phyloP scores from a whole-genome alignment of 345 rosid genomes.

The Passiflora organensis region DNA sequence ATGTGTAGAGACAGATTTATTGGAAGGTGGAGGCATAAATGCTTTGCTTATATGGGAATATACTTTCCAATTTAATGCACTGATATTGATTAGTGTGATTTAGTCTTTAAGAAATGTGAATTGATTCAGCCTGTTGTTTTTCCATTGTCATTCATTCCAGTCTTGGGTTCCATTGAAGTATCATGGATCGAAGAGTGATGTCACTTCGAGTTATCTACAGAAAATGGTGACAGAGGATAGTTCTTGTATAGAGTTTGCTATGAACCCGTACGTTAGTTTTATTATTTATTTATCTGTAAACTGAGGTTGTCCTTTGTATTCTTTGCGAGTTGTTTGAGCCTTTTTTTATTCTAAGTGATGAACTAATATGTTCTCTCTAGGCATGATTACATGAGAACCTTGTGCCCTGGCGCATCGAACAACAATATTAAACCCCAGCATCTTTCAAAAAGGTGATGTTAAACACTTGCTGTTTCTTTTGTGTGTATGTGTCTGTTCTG shows the following conservation, averaged over 20 bases:
- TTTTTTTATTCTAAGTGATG: conserved; percentile 8
- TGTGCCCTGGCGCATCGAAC: conserved; percentile 55
- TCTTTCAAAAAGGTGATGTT: conserved; percentile 47
- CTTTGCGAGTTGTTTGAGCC: background rate
- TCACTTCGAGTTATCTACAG: conserved; percentile 46
- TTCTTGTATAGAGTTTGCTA: conserved; percentile 54
- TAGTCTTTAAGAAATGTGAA: too few relatives aligned
- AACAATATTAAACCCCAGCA: conserved; percentile 31
- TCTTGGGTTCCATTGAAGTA: conserved; percentile 68
- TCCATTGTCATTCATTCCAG: conserved; percentile 28
- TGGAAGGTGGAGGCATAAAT: too few relatives aligned
- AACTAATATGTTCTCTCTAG: conserved; percentile 36
- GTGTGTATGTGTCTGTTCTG: too few relatives aligned
- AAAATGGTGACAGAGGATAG: conserved; percentile 51
- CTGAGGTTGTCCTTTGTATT: background rate
- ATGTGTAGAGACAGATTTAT: too few relatives aligned
- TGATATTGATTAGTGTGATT: too few relatives aligned
- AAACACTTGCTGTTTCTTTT: background rate
- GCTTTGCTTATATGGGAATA: too few relatives aligned
- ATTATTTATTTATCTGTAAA: conserved; percentile 10
- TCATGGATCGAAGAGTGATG: conserved; percentile 66
- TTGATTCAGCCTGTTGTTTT: too few relatives aligned
- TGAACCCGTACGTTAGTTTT: conserved; percentile 56
- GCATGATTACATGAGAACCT: conserved; percentile 53
- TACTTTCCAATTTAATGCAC: too few relatives aligned